These are phyloP conservation scores for Exophiala lecanii-corni DNA, from an alignment of 2,329 filamentous ascomycete species.

Conservation along the genomic window DNA sequence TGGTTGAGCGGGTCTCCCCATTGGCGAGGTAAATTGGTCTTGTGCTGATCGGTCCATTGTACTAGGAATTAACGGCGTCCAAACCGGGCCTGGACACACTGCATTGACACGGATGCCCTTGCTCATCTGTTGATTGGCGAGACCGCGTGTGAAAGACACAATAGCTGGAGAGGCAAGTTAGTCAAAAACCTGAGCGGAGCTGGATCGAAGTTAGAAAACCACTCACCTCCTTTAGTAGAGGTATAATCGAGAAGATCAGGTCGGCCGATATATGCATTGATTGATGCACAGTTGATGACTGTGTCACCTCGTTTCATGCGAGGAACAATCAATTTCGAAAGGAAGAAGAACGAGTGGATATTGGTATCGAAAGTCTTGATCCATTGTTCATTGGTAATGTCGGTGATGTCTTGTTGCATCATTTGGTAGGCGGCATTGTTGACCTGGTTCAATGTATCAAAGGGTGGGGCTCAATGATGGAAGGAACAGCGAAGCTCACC, in stretches of 20 bases:
- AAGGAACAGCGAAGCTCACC: conserved; percentile 13
- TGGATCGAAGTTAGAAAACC: neutral
- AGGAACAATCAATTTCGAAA: conserved; percentile 70
- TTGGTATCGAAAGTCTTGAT: conserved; percentile 74
- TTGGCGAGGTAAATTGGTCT: conserved; percentile 67
- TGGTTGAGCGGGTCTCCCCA: conserved; percentile 73
- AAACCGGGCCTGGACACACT: conserved; percentile 73
- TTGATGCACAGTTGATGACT: conserved; percentile 81
- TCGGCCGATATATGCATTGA: conserved; percentile 78
- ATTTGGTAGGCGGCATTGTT: conserved; percentile 73
- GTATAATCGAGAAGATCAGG: conserved; percentile 80
- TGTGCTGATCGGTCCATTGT: conserved; percentile 68
- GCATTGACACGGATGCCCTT: conserved; percentile 73
- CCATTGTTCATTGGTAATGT: conserved; percentile 75
- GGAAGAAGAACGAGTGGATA: conserved; percentile 76
- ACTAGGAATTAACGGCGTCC: conserved; percentile 69
- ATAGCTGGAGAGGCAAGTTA: conserved; percentile 51
- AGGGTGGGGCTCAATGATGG: no score
- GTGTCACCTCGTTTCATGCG: conserved; percentile 70
- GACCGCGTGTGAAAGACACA: conserved; percentile 69
- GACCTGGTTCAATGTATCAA: conserved; percentile 20
- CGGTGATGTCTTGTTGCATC: conserved; percentile 66
- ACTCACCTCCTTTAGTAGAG: conserved; percentile 48
- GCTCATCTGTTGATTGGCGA: conserved; percentile 68
- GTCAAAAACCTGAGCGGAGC: neutral